Conservation (phyloP, 257 asterid species). For the Solanum infundibuliforme region DNA sequence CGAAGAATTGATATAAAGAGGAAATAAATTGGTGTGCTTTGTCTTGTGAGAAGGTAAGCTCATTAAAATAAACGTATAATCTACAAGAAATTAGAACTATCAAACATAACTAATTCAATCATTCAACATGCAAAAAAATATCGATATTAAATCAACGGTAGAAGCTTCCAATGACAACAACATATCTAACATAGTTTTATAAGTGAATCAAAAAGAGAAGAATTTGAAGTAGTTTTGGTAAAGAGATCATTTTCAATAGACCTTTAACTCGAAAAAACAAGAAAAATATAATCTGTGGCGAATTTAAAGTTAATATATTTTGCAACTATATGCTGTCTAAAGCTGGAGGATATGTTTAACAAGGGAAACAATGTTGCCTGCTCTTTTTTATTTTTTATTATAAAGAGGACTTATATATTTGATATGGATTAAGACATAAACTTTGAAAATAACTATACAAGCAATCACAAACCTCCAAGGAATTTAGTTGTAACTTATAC, state of each 20-base stretch:
- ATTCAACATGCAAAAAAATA: background rate
- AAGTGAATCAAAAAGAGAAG: background rate
- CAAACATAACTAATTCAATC: background rate
- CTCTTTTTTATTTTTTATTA: background rate
- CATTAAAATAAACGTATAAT: background rate
- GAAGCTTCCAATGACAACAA: background rate
- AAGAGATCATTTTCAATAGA: no score
- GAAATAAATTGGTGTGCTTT: background rate
- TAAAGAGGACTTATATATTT: background rate
- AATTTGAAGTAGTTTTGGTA: no score
- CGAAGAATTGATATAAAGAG: background rate
- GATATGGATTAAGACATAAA: background rate
- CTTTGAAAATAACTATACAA: background rate
- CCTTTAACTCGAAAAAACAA: rapidly evolving
- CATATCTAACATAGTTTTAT: background rate
- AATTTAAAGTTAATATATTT: no score
- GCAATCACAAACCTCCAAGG: background rate
- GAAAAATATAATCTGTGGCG: no score
- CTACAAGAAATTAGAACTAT: background rate
- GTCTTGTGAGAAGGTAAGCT: background rate
- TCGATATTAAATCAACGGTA: background rate
- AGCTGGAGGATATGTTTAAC: background rate
- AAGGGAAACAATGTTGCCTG: background rate
- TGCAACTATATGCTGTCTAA: background rate
- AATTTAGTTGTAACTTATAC: background rate